Evolutionary conservation across 305 asterid genomes (phyloP).

Genomic region (Coffea humblotiana): DNA sequence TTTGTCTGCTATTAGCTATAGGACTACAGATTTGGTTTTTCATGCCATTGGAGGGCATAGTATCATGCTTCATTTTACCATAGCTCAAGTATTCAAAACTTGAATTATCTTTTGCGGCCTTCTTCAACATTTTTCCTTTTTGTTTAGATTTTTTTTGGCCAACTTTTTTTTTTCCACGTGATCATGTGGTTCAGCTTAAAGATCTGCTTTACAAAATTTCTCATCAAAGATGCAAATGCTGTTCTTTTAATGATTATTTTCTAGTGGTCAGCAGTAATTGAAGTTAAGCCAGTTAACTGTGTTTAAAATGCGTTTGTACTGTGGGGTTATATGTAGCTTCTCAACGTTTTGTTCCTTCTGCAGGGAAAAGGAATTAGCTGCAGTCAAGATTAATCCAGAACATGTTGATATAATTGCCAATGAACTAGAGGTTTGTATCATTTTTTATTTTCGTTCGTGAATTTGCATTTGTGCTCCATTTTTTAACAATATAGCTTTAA

Average conservation of each 20-base stretch:
- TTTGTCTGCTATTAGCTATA: neutral
- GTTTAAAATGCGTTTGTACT: neutral
- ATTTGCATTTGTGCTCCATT: neutral
- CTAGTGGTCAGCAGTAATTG: no score
- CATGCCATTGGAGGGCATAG: neutral
- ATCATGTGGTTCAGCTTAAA: neutral
- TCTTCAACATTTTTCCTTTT: neutral
- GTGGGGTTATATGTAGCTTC: neutral
- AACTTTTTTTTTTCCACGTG: neutral
- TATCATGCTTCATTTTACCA: neutral
- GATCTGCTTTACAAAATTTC: neutral
- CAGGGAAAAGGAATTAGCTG: constrained; percentile 69
- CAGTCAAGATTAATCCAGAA: constrained; percentile 80
- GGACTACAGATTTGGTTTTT: neutral
- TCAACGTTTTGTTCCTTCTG: neutral
- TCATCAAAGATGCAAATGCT: neutral
- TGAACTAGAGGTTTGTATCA: constrained; percentile 70
- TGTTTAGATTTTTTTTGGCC: neutral
- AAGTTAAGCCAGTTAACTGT: neutral
- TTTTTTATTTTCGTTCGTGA: constrained; percentile 1
- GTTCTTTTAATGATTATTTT: neutral
- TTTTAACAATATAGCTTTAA: constrained; percentile 1
- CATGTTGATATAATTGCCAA: constrained; percentile 81
- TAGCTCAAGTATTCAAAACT: neutral
- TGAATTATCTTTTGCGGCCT: no score